A percentile compares a stretch with the other conserved stretches of the same genome.
Evolutionary conservation across 768 basidiomycete genomes (phyloP).

Genomic region (Lactarius hengduanensis): DNA sequence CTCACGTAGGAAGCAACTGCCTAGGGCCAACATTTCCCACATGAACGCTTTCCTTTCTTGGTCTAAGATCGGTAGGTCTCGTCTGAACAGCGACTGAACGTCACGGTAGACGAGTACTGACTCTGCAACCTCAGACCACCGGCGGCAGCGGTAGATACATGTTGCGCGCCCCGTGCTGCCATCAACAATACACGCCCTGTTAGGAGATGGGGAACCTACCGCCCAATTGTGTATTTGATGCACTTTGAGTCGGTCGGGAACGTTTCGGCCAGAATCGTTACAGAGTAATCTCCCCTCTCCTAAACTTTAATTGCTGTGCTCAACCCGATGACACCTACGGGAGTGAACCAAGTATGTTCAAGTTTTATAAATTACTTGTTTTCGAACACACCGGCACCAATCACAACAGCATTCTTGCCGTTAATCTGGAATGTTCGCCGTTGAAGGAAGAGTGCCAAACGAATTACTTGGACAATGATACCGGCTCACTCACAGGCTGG

Average conservation of each 20-base stretch:
- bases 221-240: conserved; percentile 84
- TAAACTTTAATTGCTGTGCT: conserved; percentile 73
- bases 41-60: conserved; percentile 76
- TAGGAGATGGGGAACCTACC: conserved; percentile 42
- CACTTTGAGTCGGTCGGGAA: conserved; percentile 71
- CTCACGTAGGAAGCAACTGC: conserved; percentile 61
- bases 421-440: neutral
- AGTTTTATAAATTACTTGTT: neutral
- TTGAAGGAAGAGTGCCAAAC: neutral
- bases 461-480: too few species aligned
- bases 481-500: too few species aligned
- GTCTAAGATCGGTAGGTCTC: conserved; percentile 38
- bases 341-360: neutral
- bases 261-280: conserved; percentile 67
- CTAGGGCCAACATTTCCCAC: conserved; percentile 68
- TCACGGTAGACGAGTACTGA: conserved; percentile 32
- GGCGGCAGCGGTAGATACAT: conserved; percentile 58
- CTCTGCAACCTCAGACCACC: conserved; percentile 49
- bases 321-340: conserved; percentile 70
- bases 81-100: neutral
- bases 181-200: neutral
- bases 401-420: conserved; percentile 1
- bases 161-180: conserved; percentile 66
- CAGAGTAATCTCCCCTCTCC: conserved; percentile 44
- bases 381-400: conserved; percentile 2